Conservation (phyloP, 257 asterid genomes). For the Nicotiana benthamiana region DNA sequence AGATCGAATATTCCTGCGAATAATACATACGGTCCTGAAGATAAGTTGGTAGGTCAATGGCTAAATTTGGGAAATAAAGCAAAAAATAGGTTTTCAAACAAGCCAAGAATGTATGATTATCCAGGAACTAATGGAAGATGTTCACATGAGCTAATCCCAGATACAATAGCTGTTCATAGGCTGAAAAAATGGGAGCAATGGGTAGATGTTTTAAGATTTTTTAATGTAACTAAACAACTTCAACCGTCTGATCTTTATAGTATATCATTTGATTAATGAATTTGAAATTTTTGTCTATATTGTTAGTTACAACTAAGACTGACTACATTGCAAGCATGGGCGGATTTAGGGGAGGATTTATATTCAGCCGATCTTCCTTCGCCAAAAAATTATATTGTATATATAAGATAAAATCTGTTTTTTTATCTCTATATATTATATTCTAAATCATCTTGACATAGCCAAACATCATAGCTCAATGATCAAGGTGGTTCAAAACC, state of each 20-base stretch:
- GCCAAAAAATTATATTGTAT: too few relatives aligned
- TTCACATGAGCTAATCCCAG: constrained; percentile 63
- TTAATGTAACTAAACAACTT: constrained; percentile 53
- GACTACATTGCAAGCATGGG: too few relatives aligned
- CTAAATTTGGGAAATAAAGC: constrained; percentile 53
- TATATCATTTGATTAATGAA: constrained; percentile 16
- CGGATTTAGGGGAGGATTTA: too few relatives aligned
- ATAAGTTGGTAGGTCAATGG: constrained; percentile 71
- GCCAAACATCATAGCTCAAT: too few relatives aligned
- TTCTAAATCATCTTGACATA: too few relatives aligned
- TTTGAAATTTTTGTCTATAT: neutral
- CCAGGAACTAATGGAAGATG: constrained; percentile 76
- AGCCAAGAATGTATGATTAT: constrained; percentile 75
- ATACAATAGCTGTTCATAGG: constrained; percentile 63
- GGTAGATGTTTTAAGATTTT: constrained; percentile 47
- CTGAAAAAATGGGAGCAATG: constrained; percentile 73
- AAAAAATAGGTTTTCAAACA: constrained; percentile 49
- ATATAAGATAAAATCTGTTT: too few relatives aligned
- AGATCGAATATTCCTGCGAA: constrained; percentile 33
- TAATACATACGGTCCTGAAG: constrained; percentile 56
- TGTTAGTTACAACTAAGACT: neutral
- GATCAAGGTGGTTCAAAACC: too few relatives aligned
- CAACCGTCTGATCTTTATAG: constrained; percentile 29
- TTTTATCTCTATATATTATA: too few relatives aligned
- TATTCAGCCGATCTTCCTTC: too few relatives aligned